Percentiles rank a stretch among this genome's conserved stretches.
Evolutionary conservation across 371 early-diverging fungal genomes (phyloP).

Genomic region (Haplosporangium sp.): DNA sequence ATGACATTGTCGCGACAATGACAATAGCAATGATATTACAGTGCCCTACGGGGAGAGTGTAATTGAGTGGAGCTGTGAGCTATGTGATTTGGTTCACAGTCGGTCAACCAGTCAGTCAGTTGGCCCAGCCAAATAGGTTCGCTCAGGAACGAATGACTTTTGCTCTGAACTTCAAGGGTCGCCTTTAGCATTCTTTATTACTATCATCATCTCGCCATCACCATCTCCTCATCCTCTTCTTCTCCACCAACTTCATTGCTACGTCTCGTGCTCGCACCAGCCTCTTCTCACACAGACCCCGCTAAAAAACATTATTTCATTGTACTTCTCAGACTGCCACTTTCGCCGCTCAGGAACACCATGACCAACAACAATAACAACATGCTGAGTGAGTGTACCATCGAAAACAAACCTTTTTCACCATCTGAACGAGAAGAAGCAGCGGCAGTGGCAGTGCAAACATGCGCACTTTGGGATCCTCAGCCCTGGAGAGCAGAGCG

Average conservation of each 20-base stretch:
- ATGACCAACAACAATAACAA: slow-evolving; percentile 3
- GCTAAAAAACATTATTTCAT: neutral
- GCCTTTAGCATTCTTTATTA: neutral
- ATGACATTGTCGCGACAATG: no score
- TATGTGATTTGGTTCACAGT: no score
- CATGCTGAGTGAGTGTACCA: slow-evolving; percentile 12
- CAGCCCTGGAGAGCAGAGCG: neutral
- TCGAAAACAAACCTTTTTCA: neutral
- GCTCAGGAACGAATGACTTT: no score
- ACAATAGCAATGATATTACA: no score
- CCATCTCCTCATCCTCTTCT: neutral
- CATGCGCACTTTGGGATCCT: neutral
- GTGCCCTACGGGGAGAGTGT: no score
- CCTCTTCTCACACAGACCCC: neutral
- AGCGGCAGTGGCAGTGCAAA: slow-evolving; percentile 8
- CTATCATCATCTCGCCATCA: neutral
- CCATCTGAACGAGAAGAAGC: neutral
- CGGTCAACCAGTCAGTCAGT: no score
- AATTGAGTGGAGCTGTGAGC: no score
- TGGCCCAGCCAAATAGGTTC: no score
- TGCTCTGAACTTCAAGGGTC: no score
- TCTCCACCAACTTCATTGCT: neutral
- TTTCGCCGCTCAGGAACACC: slow-evolving; percentile 1
- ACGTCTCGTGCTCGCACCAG: neutral
- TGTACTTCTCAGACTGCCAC: neutral